These are phyloP conservation scores for Favolaschia claudopus DNA, from an alignment of 768 basidiomycete genomes.

Conservation along the genomic window DNA sequence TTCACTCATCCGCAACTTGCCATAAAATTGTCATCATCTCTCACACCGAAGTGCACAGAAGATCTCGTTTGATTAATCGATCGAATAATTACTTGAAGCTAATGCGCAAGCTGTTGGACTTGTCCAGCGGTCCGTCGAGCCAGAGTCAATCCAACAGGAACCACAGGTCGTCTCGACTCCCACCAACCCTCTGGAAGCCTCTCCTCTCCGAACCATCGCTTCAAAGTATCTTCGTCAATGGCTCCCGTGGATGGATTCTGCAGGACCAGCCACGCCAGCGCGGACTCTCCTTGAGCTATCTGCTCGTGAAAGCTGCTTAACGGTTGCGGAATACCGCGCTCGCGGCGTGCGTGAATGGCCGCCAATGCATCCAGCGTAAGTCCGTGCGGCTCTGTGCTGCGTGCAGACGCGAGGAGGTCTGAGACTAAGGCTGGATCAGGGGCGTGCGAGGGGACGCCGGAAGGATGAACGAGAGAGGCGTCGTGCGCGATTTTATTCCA, in stretches of 20 bases:
- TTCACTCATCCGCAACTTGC: too few species aligned
- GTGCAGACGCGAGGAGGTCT: constrained; percentile 37
- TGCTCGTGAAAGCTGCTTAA: constrained; percentile 56
- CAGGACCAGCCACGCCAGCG: constrained; percentile 59
- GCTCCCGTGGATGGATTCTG: constrained; percentile 31
- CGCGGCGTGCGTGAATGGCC: constrained; percentile 54
- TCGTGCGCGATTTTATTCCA: constrained; percentile 66
- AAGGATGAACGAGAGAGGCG: constrained; percentile 64
- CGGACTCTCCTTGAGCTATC: constrained; percentile 66
- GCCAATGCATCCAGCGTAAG: constrained; percentile 59
- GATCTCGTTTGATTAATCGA: too few species aligned
- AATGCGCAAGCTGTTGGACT: too few species aligned
- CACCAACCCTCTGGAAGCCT: constrained; percentile 67
- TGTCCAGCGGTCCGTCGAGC: too few species aligned
- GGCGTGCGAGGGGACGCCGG: constrained; percentile 43
- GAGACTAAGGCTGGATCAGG: constrained; percentile 50
- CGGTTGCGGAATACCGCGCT: constrained; percentile 36
- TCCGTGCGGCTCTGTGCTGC: constrained; percentile 31
- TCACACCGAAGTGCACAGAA: too few species aligned
- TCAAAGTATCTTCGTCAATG: constrained; percentile 34
- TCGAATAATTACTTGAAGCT: too few species aligned
- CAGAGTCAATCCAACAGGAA: too few species aligned
- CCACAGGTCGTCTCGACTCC: constrained; percentile 44
- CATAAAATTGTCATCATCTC: too few species aligned
- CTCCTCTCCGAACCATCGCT: constrained; percentile 67